phyloP scores from a whole-genome alignment of 345 rosid genomes.

The Aquilaria malaccensis region DNA sequence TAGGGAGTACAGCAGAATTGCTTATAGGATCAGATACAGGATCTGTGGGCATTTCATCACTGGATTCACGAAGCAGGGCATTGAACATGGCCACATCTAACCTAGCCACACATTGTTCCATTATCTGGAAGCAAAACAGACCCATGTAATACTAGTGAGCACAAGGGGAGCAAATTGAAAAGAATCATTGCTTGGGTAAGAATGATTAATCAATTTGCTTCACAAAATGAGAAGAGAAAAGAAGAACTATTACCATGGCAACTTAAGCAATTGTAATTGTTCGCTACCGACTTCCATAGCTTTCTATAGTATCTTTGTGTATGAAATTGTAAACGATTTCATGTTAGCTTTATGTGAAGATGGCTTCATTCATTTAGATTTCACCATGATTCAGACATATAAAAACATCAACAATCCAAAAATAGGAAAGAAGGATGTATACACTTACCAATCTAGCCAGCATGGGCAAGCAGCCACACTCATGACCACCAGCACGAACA shows the following conservation, averaged over 20 bases:
- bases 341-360: background rate
- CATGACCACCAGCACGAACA: slow-evolving; percentile 81
- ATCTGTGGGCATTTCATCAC: slow-evolving; percentile 79
- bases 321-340: background rate
- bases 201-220: no score
- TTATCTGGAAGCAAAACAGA: slow-evolving; percentile 40
- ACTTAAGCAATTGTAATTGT: background rate
- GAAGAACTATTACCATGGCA: background rate
- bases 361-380: background rate
- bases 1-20: slow-evolving; percentile 73
- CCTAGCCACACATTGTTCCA: slow-evolving; percentile 93
- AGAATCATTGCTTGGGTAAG: background rate
- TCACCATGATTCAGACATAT: background rate
- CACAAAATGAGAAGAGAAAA: background rate
- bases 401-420: background rate
- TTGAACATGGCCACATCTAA: slow-evolving; percentile 97
- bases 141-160: background rate
- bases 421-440: slow-evolving; percentile 2
- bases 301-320: background rate
- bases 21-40: slow-evolving; percentile 92
- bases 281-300: background rate
- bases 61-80: slow-evolving; percentile 92
- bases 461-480: slow-evolving; percentile 79
- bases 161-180: background rate
- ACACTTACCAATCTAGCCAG: slow-evolving; percentile 65